These are phyloP conservation scores for Scedosporium minutisporum DNA, from an alignment of 2,329 filamentous ascomycete species.

Conservation along the genomic window DNA sequence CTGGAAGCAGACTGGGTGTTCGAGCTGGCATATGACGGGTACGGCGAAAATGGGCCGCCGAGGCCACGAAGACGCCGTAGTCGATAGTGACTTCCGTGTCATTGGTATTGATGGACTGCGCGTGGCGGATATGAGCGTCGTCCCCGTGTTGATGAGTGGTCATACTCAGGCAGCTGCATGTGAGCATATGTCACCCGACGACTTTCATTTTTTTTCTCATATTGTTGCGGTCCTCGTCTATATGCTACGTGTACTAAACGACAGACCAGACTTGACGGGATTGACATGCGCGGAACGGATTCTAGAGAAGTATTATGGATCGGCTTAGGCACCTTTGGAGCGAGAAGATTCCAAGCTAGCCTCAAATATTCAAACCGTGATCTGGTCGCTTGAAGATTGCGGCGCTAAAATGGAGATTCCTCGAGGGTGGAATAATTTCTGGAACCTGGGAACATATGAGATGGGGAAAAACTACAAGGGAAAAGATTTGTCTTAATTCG, in stretches of 20 bases:
- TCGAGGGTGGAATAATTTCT: no score
- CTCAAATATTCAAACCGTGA: no score
- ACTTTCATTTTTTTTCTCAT: conserved; percentile 28
- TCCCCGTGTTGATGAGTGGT: conserved; percentile 16
- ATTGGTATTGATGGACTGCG: conserved; percentile 22
- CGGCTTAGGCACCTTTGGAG: no score
- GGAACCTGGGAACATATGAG: no score
- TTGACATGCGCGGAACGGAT: conserved; percentile 40
- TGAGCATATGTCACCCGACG: conserved; percentile 20
- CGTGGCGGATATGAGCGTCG: conserved; percentile 19
- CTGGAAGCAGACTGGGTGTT: conserved; percentile 32
- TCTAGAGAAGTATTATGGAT: conserved; percentile 36
- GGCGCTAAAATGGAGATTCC: no score
- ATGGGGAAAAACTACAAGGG: no score
- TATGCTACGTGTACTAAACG: conserved; percentile 32
- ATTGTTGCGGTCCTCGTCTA: conserved; percentile 17
- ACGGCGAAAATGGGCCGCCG: conserved; percentile 47
- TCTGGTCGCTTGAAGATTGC: no score
- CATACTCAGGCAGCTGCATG: conserved; percentile 36
- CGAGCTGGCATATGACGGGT: conserved; percentile 46
- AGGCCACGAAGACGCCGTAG: conserved; percentile 26
- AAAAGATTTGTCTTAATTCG: no score
- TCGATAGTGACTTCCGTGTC: conserved; percentile 22
- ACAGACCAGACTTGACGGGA: conserved; percentile 34
- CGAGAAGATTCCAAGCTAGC: no score